Percentiles rank a stretch among this genome's conserved stretches.
phyloP scores from a whole-genome alignment of 495 filamentous ascomycete genomes.

The Penicillium riverlandense region DNA sequence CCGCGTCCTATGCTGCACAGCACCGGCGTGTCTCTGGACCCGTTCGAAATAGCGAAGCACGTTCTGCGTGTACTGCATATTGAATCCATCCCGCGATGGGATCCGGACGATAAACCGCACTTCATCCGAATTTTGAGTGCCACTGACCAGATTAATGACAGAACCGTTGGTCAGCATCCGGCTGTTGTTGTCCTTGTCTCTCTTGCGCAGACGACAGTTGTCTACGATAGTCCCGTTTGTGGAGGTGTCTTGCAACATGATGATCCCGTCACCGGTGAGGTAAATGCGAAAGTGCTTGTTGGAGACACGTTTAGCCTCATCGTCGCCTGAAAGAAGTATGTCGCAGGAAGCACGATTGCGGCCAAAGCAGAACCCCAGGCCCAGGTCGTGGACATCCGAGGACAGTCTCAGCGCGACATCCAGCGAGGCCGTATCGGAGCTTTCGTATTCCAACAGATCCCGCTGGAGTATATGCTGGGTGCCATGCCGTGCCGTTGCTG shows the following conservation, averaged over 20 bases:
- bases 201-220: constrained; percentile 49
- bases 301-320: constrained; percentile 60
- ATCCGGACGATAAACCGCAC: constrained; percentile 82
- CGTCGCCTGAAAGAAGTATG: constrained; percentile 50
- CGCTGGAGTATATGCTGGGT: constrained; percentile 55
- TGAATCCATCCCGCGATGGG: constrained; percentile 57
- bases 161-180: constrained; percentile 66
- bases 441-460: constrained; percentile 28
- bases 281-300: constrained; percentile 91
- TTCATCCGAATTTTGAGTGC: constrained; percentile 33
- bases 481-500: constrained; percentile 26
- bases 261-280: constrained; percentile 64
- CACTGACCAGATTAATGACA: constrained; percentile 61
- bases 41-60: constrained; percentile 46
- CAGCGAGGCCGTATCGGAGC: constrained; percentile 35
- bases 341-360: constrained; percentile 67
- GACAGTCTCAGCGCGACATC: constrained; percentile 80
- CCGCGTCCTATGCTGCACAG: constrained; percentile 14
- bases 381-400: constrained; percentile 54
- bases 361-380: constrained; percentile 76
- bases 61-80: constrained; percentile 53
- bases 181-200: constrained; percentile 37
- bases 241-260: constrained; percentile 89
- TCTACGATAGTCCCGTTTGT: constrained; percentile 92
- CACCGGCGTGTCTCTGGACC: constrained; percentile 17